Percentiles rank a stretch among this genome's conserved stretches.
phyloP scores from a whole-genome alignment of 2,329 filamentous ascomycete genomes.

The Botrytis porri region DNA sequence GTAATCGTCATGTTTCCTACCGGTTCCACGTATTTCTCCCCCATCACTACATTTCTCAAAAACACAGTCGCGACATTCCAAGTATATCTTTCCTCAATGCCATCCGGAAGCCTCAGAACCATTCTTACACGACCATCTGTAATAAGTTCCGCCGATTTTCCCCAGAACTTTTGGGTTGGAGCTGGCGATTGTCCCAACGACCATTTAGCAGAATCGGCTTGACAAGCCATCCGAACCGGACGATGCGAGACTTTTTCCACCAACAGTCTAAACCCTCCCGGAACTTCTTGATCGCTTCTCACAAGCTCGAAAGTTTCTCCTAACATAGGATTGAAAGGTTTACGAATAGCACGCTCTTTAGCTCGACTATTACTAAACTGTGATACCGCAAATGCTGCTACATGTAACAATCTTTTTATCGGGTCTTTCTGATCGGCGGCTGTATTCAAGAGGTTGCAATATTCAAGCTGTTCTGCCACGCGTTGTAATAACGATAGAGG shows the following conservation, averaged over 20 bases:
- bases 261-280: constrained; percentile 79
- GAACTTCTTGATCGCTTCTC: constrained; percentile 70
- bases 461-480: constrained; percentile 86
- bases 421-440: constrained; percentile 61
- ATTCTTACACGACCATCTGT: constrained; percentile 85
- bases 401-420: constrained; percentile 72
- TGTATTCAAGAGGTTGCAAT: constrained; percentile 77
- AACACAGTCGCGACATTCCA: constrained; percentile 90
- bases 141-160: constrained; percentile 90
- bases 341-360: constrained; percentile 88
- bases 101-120: constrained; percentile 63
- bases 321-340: constrained; percentile 95
- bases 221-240: constrained; percentile 87
- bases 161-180: constrained; percentile 97
- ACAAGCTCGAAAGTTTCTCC: constrained; percentile 95
- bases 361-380: constrained; percentile 77
- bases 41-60: constrained; percentile 92
- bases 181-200: constrained; percentile 82
- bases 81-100: constrained; percentile 76
- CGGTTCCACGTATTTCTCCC: constrained; percentile 96
- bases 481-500: constrained; percentile 85
- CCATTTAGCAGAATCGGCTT: constrained; percentile 85
- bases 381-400: constrained; percentile 88
- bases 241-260: constrained; percentile 94
- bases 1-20: constrained; percentile 83